phyloP scores from a whole-genome alignment of 306 rosid species.

The Prunus salicina region DNA sequence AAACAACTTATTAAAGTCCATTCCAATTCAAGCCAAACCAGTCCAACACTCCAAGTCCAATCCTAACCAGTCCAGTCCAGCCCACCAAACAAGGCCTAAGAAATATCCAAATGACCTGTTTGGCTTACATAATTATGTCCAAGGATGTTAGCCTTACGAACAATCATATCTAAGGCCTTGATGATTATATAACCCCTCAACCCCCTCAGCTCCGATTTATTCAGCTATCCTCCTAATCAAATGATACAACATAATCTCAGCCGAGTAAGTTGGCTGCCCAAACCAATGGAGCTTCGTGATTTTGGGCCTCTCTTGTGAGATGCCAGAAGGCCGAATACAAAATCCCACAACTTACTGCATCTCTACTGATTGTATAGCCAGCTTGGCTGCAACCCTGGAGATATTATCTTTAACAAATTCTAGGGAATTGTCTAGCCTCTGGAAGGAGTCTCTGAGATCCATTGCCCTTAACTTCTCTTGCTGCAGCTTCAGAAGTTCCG shows the following conservation, averaged over 20 bases:
- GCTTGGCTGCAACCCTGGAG: slow-evolving; percentile 44
- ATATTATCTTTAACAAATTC: slow-evolving; percentile 24
- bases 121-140: no score
- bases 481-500: slow-evolving; percentile 37
- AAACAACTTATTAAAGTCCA: no score
- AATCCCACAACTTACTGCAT: slow-evolving; percentile 13
- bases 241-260: neutral
- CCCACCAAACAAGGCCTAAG: no score
- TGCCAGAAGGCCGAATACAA: neutral
- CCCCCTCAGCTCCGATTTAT: neutral
- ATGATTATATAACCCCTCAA: no score
- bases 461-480: slow-evolving; percentile 44
- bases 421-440: slow-evolving; percentile 39
- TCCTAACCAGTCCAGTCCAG: no score
- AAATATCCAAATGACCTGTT: no score
- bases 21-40: no score
- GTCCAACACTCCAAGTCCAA: no score
- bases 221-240: neutral
- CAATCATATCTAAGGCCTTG: no score
- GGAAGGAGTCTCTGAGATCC: slow-evolving; percentile 37
- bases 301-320: neutral
- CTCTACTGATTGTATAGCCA: slow-evolving; percentile 47
- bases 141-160: no score
- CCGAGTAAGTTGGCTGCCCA: neutral
- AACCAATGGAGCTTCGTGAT: neutral